These are phyloP conservation scores for Coccomyxa subellipsoidea DNA, from an alignment of 163 green algal genomes.

Conservation along the genomic window DNA sequence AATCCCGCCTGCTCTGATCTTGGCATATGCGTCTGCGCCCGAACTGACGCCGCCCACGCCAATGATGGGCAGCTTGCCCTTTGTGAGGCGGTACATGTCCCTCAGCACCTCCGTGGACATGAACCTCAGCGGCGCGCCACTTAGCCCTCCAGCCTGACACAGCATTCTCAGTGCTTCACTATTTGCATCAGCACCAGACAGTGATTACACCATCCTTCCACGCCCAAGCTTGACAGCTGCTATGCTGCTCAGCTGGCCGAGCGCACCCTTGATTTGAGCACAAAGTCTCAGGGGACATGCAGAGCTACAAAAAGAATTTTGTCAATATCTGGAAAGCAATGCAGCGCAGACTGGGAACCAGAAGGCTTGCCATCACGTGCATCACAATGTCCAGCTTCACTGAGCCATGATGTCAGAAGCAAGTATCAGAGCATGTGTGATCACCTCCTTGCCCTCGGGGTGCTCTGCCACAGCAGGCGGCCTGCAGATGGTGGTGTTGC, in stretches of 20 bases:
- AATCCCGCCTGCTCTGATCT: conserved; percentile 75
- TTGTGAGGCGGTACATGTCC: conserved; percentile 71
- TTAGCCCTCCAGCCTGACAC: conserved; percentile 73
- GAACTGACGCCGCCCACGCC: conserved; percentile 86
- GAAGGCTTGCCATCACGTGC: no score
- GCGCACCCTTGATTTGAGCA: no score
- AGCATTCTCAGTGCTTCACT: not conserved
- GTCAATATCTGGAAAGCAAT: no score
- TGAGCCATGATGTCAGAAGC: not conserved
- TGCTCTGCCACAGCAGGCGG: conserved; percentile 65
- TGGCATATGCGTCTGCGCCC: conserved; percentile 90
- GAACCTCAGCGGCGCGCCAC: conserved; percentile 79
- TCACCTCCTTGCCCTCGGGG: conserved; percentile 60
- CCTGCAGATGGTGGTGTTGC: conserved; percentile 93
- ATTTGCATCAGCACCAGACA: no score
- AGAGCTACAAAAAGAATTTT: no score
- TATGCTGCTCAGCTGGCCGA: no score
- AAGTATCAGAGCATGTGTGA: no score
- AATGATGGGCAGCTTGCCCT: conserved; percentile 85
- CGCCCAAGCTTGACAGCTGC: no score
- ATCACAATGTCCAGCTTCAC: no score
- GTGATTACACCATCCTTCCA: no score
- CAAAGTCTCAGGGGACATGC: no score
- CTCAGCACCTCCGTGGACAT: conserved; percentile 67
- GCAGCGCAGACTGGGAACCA: no score